Conservation (phyloP, 192 early-diverging fungal species). For the Backusella circina region DNA sequence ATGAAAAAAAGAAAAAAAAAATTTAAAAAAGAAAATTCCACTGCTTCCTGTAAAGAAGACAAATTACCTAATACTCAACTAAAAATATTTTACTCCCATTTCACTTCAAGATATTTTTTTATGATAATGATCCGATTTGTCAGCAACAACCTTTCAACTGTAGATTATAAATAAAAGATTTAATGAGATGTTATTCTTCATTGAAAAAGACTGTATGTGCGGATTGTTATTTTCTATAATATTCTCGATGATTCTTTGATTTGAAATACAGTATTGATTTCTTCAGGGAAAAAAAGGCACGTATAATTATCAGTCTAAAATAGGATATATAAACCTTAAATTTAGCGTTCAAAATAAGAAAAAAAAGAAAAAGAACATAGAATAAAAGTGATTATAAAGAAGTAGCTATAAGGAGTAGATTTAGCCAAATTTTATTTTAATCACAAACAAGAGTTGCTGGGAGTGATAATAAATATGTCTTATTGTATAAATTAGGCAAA, state of each 20-base stretch:
- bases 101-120: too few species aligned
- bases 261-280: not conserved
- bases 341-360: not conserved
- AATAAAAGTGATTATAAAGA: not conserved
- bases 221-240: not conserved
- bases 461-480: not conserved
- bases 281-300: not conserved
- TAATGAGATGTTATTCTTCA: not conserved
- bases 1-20: not conserved
- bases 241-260: not conserved
- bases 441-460: not conserved
- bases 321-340: not conserved
- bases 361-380: not conserved
- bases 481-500: not conserved
- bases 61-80: not conserved
- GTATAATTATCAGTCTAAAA: not conserved
- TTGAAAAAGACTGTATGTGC: not conserved
- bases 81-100: not conserved
- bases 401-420: not conserved
- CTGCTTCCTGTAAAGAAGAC: not conserved
- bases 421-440: not conserved
- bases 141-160: too few species aligned
- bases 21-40: not conserved
- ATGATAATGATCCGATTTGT: too few species aligned
- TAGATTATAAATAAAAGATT: not conserved